A percentile compares a stretch with the other conserved stretches of the same genome.
Conservation (phyloP, 1,284 basidiomycete genomes). For the Anthracocystis setariae region DNA sequence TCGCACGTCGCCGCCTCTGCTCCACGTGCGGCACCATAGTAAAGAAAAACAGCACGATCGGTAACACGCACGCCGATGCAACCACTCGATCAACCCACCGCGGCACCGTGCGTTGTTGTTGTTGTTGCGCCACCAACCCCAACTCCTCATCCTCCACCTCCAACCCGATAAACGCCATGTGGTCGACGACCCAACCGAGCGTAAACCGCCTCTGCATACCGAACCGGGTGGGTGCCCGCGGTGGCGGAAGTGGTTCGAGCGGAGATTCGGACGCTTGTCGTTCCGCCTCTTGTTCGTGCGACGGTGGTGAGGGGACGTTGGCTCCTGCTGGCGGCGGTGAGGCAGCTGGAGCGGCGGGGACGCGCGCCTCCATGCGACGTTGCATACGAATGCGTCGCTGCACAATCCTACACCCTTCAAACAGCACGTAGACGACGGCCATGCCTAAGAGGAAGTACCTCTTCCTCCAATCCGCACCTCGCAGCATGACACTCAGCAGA, state of each 20-base stretch:
- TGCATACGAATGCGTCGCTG: slow-evolving; percentile 26
- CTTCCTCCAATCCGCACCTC: slow-evolving; percentile 42
- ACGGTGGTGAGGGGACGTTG: slow-evolving; percentile 21
- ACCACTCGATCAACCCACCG: background rate
- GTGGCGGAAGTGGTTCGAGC: slow-evolving; percentile 26
- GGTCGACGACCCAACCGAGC: slow-evolving; percentile 45
- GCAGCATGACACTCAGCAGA: slow-evolving; percentile 48
- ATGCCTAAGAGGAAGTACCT: slow-evolving; percentile 36
- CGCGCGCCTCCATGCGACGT: slow-evolving; percentile 10
- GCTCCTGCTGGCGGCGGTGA: slow-evolving; percentile 9
- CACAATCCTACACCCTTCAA: slow-evolving; percentile 42
- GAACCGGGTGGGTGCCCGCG: slow-evolving; percentile 28
- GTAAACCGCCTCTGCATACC: slow-evolving; percentile 16
- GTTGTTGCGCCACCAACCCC: too few species aligned
- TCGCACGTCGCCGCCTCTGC: slow-evolving; percentile 40
- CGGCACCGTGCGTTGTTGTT: too few species aligned
- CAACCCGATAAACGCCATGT: slow-evolving; percentile 42
- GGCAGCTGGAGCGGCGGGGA: background rate
- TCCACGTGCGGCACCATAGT: slow-evolving; percentile 56
- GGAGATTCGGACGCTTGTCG: slow-evolving; percentile 18
- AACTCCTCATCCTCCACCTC: slow-evolving; percentile 49
- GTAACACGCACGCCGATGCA: slow-evolving; percentile 23
- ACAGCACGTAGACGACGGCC: slow-evolving; percentile 37
- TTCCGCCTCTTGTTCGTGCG: slow-evolving; percentile 22
- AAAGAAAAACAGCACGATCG: slow-evolving; percentile 38